phyloP scores from a whole-genome alignment of 257 asterid species.

The Anisodus tanguticus region DNA sequence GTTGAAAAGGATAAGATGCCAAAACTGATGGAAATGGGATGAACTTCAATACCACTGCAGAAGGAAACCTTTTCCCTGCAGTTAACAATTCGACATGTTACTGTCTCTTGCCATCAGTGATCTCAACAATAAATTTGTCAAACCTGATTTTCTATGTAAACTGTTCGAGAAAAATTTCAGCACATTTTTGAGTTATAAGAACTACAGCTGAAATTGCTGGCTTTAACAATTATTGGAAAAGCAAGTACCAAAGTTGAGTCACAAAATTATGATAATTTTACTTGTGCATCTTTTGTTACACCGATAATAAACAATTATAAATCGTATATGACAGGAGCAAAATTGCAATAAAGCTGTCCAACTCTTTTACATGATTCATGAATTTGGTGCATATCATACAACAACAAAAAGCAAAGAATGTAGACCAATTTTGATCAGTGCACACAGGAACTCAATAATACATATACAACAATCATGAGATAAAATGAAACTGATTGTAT shows the following conservation, averaged over 20 bases:
- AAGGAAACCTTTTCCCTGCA: background rate
- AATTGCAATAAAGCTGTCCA: background rate
- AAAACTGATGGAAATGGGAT: constrained; percentile 1
- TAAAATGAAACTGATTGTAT: background rate
- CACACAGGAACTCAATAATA: background rate
- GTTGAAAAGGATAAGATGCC: constrained; percentile 25
- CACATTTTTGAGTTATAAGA: background rate
- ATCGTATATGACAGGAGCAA: background rate
- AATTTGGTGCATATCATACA: background rate
- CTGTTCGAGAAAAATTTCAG: background rate
- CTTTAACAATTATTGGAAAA: too few relatives aligned
- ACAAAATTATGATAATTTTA: background rate
- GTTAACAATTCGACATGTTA: background rate
- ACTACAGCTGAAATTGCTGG: background rate
- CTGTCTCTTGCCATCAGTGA: background rate
- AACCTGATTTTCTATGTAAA: background rate
- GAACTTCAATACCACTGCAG: background rate
- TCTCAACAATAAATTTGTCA: background rate
- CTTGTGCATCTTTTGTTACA: background rate
- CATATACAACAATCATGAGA: background rate
- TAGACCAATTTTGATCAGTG: constrained; percentile 1
- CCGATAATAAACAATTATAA: background rate
- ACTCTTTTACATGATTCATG: background rate
- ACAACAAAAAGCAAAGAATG: background rate
- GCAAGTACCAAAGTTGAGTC: background rate